A percentile compares a stretch with the other conserved stretches of the same genome.
Conservation (phyloP, 495 filamentous ascomycete genomes). For the Penicillium argentinense region DNA sequence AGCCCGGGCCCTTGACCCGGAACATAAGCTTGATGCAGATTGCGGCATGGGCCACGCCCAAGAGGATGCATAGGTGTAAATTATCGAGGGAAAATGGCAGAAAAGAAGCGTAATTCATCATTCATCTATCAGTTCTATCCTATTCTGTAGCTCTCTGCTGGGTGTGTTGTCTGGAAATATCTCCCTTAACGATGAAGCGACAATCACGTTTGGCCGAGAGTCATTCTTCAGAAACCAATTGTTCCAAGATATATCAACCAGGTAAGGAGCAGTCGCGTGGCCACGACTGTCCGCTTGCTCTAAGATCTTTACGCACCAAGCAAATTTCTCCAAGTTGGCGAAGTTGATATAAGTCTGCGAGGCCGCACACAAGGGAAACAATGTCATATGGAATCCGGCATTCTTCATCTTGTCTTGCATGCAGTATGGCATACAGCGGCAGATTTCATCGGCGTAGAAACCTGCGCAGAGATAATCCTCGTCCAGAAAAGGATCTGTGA, state of each 20-base stretch:
- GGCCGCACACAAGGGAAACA: constrained; percentile 6
- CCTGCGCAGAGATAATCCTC: constrained; percentile 1
- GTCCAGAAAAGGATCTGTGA: not conserved
- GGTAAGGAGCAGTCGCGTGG: not conserved
- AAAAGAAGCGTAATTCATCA: too few relatives aligned
- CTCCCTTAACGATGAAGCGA: too few relatives aligned
- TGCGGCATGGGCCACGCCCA: too few relatives aligned
- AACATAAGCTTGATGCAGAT: too few relatives aligned
- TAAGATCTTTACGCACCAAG: not conserved
- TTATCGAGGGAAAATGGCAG: too few relatives aligned
- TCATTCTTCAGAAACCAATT: not conserved
- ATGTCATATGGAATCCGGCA: not conserved
- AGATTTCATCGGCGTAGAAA: constrained; percentile 8
- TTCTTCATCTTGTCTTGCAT: not conserved
- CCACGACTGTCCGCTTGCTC: not conserved
- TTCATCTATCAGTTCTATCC: too few relatives aligned
- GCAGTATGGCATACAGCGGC: constrained; percentile 6
- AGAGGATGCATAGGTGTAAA: too few relatives aligned
- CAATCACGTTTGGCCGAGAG: not conserved
- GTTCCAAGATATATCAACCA: not conserved
- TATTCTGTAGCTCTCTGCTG: too few relatives aligned
- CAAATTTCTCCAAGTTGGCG: constrained; percentile 1
- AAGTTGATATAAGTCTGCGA: constrained; percentile 5
- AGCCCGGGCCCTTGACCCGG: too few relatives aligned
- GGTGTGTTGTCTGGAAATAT: too few relatives aligned